Base-by-base conservation (phyloP, 148 eudicot genomes). In the Polygonum aviculare region DNA sequence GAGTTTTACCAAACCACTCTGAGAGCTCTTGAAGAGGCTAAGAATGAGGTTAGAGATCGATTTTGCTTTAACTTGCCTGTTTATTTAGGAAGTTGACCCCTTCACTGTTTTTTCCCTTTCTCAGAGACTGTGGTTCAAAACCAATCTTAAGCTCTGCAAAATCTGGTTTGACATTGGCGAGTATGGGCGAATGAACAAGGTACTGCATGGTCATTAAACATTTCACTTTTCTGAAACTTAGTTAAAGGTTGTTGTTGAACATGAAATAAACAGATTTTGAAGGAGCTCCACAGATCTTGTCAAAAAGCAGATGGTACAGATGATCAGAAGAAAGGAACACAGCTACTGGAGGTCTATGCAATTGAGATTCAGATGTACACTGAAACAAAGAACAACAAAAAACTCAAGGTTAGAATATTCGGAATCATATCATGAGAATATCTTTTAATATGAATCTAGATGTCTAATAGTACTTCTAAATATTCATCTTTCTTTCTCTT, bases 121-220 rank as follows among this genome's bases (percentile, higher is more conserved):
- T 60, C 89, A 95, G 99, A 95, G 99, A 78, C 82, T 95, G 52
- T 95, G 99, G 99, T 95, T 95, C 73, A 95, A 95, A 87, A 95
- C 99, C 40, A 95, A 95, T 85, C 89, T 95, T 47, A 95, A 95
- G 93, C 93, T 95, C 74, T 93, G 99, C 83, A 93, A 95, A 78
- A 95, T 95, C 76, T 95, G 98, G 98, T 95, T 95, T 84, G 99
- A 95, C 85, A 95, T 93, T 86, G 90, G 97, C 16, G 99, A 95
- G 80, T 95, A 91, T 87, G 99, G 99, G 75, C 87, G 98, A 74
- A 91, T 93, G 99, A 95, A 83, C 83, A 95, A 95, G 99, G 99
- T 95, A 81, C 55, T 60, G 21, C n/a, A 10, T 15, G 48, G 40
- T 50, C 11, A n/a, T 33, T 35, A 19, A 12, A 36, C 45, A 67